Percentiles rank a stretch among this genome's conserved stretches.
Evolutionary conservation across 768 basidiomycete genomes (phyloP).

Genomic region (Tulasnella sp.): DNA sequence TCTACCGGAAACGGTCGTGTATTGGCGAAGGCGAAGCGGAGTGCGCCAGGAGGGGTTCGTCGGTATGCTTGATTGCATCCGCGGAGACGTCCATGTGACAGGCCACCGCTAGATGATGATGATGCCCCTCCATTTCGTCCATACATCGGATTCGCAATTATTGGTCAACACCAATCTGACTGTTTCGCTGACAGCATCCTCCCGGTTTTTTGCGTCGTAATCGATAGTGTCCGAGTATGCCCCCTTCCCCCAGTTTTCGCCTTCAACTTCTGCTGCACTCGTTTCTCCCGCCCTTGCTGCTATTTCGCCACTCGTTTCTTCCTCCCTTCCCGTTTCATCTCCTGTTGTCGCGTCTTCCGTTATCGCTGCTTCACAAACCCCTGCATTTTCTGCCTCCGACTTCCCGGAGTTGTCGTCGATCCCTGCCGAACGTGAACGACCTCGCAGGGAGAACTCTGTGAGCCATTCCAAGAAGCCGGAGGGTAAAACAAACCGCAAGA

Average conservation of each 20-base stretch:
- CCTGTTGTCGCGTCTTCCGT: slow-evolving; percentile 7
- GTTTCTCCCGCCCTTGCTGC: slow-evolving; percentile 55
- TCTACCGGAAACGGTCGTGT: slow-evolving; percentile 56
- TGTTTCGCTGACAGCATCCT: slow-evolving; percentile 29
- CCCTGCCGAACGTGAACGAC: neutral
- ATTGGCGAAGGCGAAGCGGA: neutral
- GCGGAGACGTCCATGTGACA: neutral
- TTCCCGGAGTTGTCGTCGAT: slow-evolving; percentile 13
- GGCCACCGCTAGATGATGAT: slow-evolving; percentile 48
- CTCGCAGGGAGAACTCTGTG: slow-evolving; percentile 7
- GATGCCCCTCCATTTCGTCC: slow-evolving; percentile 34
- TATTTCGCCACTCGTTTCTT: slow-evolving; percentile 41
- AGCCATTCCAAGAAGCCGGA: neutral
- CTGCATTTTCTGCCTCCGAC: slow-evolving; percentile 11
- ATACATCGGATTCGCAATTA: slow-evolving; percentile 39
- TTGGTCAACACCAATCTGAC: slow-evolving; percentile 24
- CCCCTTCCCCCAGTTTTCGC: slow-evolving; percentile 26
- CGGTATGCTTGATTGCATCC: slow-evolving; percentile 40
- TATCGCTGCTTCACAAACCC: neutral
- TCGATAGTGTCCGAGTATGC: slow-evolving; percentile 10
- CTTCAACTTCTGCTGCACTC: slow-evolving; percentile 41
- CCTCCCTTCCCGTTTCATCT: slow-evolving; percentile 26
- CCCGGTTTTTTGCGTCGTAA: slow-evolving; percentile 36
- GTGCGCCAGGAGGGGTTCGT: slow-evolving; percentile 31
- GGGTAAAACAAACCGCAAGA: neutral